phyloP scores from a whole-genome alignment of 2,329 filamentous ascomycete species.

The Ceratocystis smalleyi region DNA sequence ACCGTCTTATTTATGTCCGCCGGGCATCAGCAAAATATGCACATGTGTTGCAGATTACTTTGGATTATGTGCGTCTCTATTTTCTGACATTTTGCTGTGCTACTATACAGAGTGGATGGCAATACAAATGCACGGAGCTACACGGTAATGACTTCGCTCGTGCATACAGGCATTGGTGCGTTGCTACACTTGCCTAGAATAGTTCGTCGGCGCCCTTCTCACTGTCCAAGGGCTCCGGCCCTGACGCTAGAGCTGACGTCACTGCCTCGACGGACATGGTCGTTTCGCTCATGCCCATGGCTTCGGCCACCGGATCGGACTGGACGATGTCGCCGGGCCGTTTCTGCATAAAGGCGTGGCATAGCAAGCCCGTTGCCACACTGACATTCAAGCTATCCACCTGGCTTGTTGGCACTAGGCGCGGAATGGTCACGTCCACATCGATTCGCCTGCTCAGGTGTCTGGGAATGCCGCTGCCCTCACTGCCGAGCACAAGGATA shows the following conservation, averaged over 20 bases:
- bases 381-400: conserved; percentile 92
- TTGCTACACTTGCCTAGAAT: neutral
- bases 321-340: neutral
- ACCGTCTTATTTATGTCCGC: neutral
- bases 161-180: neutral
- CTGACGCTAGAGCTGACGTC: neutral
- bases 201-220: neutral
- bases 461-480: conserved; percentile 57
- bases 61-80: neutral
- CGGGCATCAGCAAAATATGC: neutral
- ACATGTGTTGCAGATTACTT: neutral
- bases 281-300: neutral
- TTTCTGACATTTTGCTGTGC: conserved; percentile 3
- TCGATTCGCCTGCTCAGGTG: conserved; percentile 52
- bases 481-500: conserved; percentile 69
- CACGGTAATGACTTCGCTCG: neutral
- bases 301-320: neutral
- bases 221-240: neutral
- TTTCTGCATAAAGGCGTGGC: conserved; percentile 40
- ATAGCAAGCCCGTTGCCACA: conserved; percentile 67
- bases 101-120: neutral
- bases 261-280: neutral
- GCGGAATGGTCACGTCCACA: conserved; percentile 48
- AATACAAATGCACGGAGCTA: neutral
- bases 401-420: conserved; percentile 33